Evolutionary conservation across 2,329 filamentous ascomycete genomes (phyloP), one percentile per base, ranked within the genome.

Genomic region (Aspergillus costaricaensis): DNA sequence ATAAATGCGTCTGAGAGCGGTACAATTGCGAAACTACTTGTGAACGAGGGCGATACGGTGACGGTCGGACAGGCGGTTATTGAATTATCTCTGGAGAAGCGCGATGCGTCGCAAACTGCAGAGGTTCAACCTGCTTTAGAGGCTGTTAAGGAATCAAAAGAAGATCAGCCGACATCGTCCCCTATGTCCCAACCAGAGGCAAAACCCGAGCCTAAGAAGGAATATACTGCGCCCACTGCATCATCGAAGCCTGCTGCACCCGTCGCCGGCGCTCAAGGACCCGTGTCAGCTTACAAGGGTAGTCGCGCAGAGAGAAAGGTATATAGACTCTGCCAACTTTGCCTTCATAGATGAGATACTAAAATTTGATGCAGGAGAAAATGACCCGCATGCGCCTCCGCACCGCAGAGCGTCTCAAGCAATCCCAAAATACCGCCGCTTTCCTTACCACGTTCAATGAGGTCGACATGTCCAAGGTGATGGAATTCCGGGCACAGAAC

Each of bases 311-410:
- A 98, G 82, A 89, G 91, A 65, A 88, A 92, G 62, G 92, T 94
- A 86, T 67, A 89, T 81, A 36, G 21, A 4, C 17, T n/a, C 80
- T 32, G 66, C 27, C 21, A 25, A 47, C 65, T 68, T 8, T 2
- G 5, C 47, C 2, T 12, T 41, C 5, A 9, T 14, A 61, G 39
- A 30, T 25, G 27, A 43, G 39, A 6, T 50, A 41, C 43, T 55
- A 50, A 50, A 59, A 21, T 56, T 56, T 70, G 25, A 12, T 23
- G 15, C 15, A 95, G 91, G 91, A 98, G 72, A 99, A 98, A 85
- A 99, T 99, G 95, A 98, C 98, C 84, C 92, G 95, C 66, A 98
- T 98, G 94, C 92, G 95, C 66, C 87, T 98, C 62, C 89, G 95
- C 64, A 99, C 98, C 69, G 92, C 95, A 55, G 95, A 99, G 83